Conservation (phyloP, 768 basidiomycete species). For the Asterophora parasitica region DNA sequence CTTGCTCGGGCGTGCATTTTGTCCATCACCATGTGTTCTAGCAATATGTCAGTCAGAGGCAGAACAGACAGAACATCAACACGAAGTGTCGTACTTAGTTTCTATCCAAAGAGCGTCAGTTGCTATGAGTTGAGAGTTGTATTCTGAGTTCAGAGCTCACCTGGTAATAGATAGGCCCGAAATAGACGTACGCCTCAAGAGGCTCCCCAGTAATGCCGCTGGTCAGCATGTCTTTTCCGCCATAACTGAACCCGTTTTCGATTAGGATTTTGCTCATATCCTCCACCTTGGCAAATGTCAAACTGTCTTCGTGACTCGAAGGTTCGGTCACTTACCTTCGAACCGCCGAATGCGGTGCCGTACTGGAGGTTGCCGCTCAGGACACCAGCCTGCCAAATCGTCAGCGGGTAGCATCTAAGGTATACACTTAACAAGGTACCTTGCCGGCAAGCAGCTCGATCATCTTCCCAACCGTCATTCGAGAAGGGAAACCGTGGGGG, state of each 20-base stretch:
- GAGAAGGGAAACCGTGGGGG: constrained; percentile 98
- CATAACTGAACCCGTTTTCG: constrained; percentile 94
- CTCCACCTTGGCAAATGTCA: constrained; percentile 57
- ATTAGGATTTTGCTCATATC: constrained; percentile 97
- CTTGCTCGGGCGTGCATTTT: constrained; percentile 99
- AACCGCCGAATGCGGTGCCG: constrained; percentile 96
- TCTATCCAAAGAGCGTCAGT: constrained; percentile 42
- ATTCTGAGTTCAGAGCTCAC: constrained; percentile 38
- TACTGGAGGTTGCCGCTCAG: constrained; percentile 86
- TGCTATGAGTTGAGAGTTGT: background rate
- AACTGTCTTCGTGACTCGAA: background rate
- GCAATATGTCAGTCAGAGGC: constrained; percentile 14
- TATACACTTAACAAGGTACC: constrained; percentile 33
- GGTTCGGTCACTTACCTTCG: constrained; percentile 56
- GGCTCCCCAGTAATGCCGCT: constrained; percentile 97
- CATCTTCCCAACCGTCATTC: constrained; percentile 99
- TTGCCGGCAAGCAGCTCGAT: constrained; percentile 96
- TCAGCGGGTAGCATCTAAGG: background rate
- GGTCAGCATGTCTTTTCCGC: constrained; percentile 98
- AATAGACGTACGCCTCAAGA: constrained; percentile 95
- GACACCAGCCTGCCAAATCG: constrained; percentile 70
- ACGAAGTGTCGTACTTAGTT: constrained; percentile 69
- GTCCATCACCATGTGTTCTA: constrained; percentile 99
- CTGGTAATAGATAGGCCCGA: constrained; percentile 98
- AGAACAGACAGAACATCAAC: background rate